Evolutionary conservation across 768 basidiomycete genomes (phyloP).

Genomic region (Nidularia sp.): DNA sequence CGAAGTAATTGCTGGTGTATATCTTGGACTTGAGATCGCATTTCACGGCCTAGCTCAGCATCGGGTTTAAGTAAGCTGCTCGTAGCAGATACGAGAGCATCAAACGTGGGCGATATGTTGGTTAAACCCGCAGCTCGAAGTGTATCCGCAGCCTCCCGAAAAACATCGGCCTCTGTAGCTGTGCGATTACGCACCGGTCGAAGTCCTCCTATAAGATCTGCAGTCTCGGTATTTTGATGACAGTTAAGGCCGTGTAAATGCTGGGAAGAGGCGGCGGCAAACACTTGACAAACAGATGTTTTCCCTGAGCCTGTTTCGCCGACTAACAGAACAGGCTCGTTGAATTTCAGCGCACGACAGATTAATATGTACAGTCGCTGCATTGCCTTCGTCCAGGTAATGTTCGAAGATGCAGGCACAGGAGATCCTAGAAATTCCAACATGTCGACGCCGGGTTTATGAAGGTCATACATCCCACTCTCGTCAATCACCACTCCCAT

Average conservation of each 20-base stretch:
- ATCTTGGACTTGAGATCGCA: slow-evolving; percentile 28
- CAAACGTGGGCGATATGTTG: slow-evolving; percentile 13
- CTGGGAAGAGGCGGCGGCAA: slow-evolving; percentile 62
- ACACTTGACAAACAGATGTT: slow-evolving; percentile 92
- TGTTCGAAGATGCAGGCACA: slow-evolving; percentile 39
- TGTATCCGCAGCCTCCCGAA: slow-evolving; percentile 34
- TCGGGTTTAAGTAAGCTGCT: slow-evolving; percentile 19
- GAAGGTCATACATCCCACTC: slow-evolving; percentile 58
- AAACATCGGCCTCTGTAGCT: slow-evolving; percentile 44
- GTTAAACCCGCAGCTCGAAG: slow-evolving; percentile 39
- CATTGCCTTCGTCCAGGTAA: slow-evolving; percentile 95
- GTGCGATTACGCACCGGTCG: slow-evolving; percentile 81
- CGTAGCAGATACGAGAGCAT: slow-evolving; percentile 20
- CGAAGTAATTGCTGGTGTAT: slow-evolving; percentile 41
- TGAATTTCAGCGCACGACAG: slow-evolving; percentile 78
- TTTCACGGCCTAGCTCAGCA: slow-evolving; percentile 20
- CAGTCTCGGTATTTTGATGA: slow-evolving; percentile 98
- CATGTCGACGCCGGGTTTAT: slow-evolving; percentile 33
- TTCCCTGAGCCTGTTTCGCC: slow-evolving; percentile 98
- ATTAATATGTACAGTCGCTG: slow-evolving; percentile 83
- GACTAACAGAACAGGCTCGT: slow-evolving; percentile 93
- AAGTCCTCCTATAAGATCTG: slow-evolving; percentile 91
- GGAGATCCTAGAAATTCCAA: slow-evolving; percentile 51
- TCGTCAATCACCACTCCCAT: slow-evolving; percentile 88
- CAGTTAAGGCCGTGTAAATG: slow-evolving; percentile 79